Evolutionary conservation across 2,329 filamentous ascomycete genomes (phyloP), one percentile per base, ranked within the genome.

Genomic region (Talaromyces islandicus): DNA sequence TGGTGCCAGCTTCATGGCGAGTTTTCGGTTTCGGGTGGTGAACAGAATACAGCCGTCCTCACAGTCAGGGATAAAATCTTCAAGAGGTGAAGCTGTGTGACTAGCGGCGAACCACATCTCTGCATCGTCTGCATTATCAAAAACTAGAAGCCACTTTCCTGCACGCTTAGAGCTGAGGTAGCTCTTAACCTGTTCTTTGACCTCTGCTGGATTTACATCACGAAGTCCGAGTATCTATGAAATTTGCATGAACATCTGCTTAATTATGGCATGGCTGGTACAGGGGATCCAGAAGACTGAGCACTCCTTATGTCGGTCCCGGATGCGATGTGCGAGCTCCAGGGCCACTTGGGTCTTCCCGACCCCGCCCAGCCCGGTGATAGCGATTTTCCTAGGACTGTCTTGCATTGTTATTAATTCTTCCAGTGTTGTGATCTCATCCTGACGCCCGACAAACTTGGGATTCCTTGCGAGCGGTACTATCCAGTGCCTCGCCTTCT

Each of bases 51-150:
- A 38, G 0, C 67, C 67, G 53, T 69, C 62, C 0, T 65, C 32
- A 32, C 60, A 68, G 3, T 43, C 27, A 12, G 68, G 69, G 7
- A 71, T 58, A 46, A 60, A 64, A 0, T 58, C 10, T 25, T 57
- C 60, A 0, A 68, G 55, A 2, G 60, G 25, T 6, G 58, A 56
- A 41, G 17, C 17, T 24, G 55, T 4, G 11, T 53, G 29, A 14
- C 11, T 58, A 7, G n/a, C 46, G 7, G 24, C n/a, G 4, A 35
- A 54, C 67, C 65, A 70, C 53, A 67, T 63, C 3, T 66, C 60
- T 4, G 65, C 32, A 50, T 70, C 67, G 46, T 73, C 70, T 0
- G 66, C 69, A 57, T 72, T 73, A 25, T 73, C 70, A 48, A 70
- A 54, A 12, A 73, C 65, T 0, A 73, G 29, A 12, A 73, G 48